Evolutionary conservation across 148 eudicot species (phyloP).

Genomic region (Selenicereus undatus): DNA sequence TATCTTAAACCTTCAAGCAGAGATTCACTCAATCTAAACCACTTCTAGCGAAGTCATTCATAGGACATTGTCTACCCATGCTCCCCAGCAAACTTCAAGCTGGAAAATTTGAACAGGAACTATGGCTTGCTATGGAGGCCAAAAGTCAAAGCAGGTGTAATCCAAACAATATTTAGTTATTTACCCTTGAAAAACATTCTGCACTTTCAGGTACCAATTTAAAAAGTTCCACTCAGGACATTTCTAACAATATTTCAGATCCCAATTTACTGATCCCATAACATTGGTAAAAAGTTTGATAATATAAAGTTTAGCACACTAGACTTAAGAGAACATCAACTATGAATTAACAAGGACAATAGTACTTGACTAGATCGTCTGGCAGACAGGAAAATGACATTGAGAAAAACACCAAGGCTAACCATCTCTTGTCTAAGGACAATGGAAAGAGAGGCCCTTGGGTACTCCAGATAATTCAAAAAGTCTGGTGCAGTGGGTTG

Average conservation of each 20-base stretch:
- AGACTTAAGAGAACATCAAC: neutral
- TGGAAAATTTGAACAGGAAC: neutral
- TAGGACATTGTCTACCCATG: conserved; percentile 8
- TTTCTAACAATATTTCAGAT: neutral
- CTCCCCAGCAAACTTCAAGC: neutral
- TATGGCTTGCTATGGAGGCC: neutral
- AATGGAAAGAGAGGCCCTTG: neutral
- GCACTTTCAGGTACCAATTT: neutral
- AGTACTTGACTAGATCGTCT: neutral
- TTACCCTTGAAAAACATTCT: neutral
- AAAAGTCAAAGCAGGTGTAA: neutral
- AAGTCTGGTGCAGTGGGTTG: neutral
- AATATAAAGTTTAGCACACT: neutral
- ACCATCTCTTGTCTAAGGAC: neutral
- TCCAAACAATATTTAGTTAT: too few species aligned
- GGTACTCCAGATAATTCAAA: neutral
- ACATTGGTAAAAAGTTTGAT: neutral
- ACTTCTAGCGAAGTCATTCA: neutral
- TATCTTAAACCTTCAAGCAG: neutral
- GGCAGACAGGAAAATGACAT: neutral
- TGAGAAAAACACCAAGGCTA: neutral
- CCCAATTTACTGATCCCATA: neutral
- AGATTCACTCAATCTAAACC: neutral
- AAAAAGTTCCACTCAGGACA: neutral
- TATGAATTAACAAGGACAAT: neutral